phyloP scores from a whole-genome alignment of 768 basidiomycete genomes.

The Cyathus striatus region DNA sequence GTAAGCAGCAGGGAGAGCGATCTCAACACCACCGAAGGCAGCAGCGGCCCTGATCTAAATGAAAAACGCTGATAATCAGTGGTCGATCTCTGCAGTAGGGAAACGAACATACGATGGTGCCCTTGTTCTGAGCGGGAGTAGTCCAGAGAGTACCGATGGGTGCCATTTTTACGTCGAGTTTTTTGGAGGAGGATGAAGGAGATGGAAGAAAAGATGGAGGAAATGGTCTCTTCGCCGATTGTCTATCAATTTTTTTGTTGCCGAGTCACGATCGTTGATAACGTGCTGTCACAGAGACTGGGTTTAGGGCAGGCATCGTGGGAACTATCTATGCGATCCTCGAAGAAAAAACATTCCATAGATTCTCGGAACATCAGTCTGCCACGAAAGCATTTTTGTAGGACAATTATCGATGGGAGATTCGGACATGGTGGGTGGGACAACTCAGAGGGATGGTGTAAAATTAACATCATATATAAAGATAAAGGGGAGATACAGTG shows the following conservation, averaged over 20 bases:
- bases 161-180: conserved; percentile 35
- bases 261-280: background rate
- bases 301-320: background rate
- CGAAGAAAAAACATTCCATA: too few species aligned
- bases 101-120: conserved; percentile 12
- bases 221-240: background rate
- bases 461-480: too few species aligned
- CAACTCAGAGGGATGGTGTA: too few species aligned
- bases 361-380: background rate
- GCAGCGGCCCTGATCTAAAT: conserved; percentile 49
- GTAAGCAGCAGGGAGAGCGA: conserved; percentile 51
- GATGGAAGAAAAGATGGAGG: conserved; percentile 3
- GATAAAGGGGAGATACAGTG: too few species aligned
- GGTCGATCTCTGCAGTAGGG: background rate
- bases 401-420: too few species aligned
- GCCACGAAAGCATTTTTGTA: too few species aligned
- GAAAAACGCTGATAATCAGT: conserved; percentile 3
- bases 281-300: background rate
- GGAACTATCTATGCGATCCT: background rate
- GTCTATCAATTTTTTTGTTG: background rate
- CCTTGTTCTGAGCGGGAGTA: conserved; percentile 25
- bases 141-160: conserved; percentile 66
- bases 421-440: too few species aligned
- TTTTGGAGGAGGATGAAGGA: conserved; percentile 15
- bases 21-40: conserved; percentile 51